Evolutionary conservation across 1,284 basidiomycete species (phyloP), one percentile per base, ranked within the genome.

Genomic region (Trichosporon sp.): DNA sequence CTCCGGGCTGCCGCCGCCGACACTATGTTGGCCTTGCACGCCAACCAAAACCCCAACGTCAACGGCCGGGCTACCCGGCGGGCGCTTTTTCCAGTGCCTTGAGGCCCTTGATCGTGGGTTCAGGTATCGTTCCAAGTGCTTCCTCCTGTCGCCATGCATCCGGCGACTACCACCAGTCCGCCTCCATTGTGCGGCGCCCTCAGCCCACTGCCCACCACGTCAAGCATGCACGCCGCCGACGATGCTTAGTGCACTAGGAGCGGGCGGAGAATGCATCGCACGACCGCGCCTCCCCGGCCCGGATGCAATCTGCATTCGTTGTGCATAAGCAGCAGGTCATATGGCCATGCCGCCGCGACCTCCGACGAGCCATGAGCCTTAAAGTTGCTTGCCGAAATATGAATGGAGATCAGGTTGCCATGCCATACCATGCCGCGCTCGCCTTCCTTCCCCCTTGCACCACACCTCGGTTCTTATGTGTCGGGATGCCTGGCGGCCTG

Each of bases 51-150:
- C 66, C 51, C 62, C 66, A 60, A 65, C 66, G 47, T 65, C 66
- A 66, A 70, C 69, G 56, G 69, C 69, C 69, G 65, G 62, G 44
- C 44, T 53, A 68, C 66, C 66, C 66, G 62, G 66, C 66, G 62
- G 66, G 66, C 66, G 62, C 60, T 64, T 32, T 64, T 34, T 53
- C 62, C 34, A 51, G 47, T 60, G 56, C 56, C 56, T 60, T 60
- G 56, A 60, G n/a, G 56, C 56, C 56, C 56, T 60, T 60, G 56
- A 60, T 60, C 56, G 56, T 60, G 56, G 56, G 56, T 60, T 60
- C 56, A 60, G 56, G 56, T 60, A 60, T 31, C 56, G 44, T 7
- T 51, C 44, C 18, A n/a, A 21, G 18, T 51, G 44, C 44, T 60
- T 32, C 56, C 27, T 32, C 29, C 6, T 32, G 21, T 60, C 29